Base-by-base conservation (phyloP, 768 basidiomycete species). In the Naematelia encephala region DNA sequence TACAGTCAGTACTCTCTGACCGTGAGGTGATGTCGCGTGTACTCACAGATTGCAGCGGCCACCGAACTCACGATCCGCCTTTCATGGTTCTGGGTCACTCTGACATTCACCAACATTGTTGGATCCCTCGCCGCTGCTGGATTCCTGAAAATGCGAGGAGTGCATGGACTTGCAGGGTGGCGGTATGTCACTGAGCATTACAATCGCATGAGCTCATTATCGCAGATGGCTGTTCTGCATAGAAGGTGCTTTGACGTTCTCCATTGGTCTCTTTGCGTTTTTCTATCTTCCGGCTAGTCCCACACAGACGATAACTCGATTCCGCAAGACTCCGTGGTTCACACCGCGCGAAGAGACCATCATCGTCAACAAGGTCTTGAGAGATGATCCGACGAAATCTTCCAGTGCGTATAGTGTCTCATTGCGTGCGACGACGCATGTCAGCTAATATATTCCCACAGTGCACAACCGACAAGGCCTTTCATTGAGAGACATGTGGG, bases 391-490 rank as follows among this genome's bases (percentile, higher is more conserved):
- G 3, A 78, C 83, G 4, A 86, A 86, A 68, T 84, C 82, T 12
- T 57, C 56, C 26, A 50, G 48, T 50, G 26, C 4, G 48, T 26
- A 3, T 27, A 8, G 34, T 16, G 8, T 8, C 34, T 39, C 34
- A 8, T 39, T 16, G 8, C 16, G 8, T 8, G 8, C 16, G 34
- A 16, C 8, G 34, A 39, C 8, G 34, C 8, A 39, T 8, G 34
- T 16, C 34, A 39, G 16, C n/a, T 8, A 39, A 16, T 16, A 8
- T 8, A 39, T 16, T 39, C 22, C 10, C 29, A 16, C 39, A 61
- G 62, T 87, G 86, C 85, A 87, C 76, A 87, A 88, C 63, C 82
- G 86, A n/a, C 78, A 88, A 76, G 86, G 84, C 13, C 77, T 87
- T 3, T 78, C 78, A 3, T 48, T 80, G 5, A 72, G 65, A 59